Conservation (phyloP, 257 asterid species). For the Solanum ahanhuiri region DNA sequence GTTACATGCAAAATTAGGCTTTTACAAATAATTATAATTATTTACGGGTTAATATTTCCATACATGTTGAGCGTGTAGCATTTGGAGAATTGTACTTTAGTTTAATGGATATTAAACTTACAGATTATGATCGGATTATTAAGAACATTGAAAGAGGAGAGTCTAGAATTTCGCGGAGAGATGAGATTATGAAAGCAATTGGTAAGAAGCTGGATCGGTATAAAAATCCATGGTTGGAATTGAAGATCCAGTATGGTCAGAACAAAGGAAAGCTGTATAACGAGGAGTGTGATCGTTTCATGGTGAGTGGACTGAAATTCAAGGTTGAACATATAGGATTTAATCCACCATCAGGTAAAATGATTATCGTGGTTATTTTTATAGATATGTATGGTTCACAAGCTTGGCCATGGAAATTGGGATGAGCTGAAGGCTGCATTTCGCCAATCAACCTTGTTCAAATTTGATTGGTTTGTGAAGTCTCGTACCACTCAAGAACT, state of each 20-base stretch:
- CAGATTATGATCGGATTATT: slow-evolving; percentile 94
- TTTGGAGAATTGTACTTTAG: not conserved
- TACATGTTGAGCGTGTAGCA: not conserved
- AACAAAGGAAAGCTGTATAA: slow-evolving; percentile 97
- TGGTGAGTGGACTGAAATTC: slow-evolving; percentile 40
- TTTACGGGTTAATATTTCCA: not conserved
- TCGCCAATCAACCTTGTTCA: slow-evolving; percentile 87
- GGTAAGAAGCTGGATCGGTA: slow-evolving; percentile 94
- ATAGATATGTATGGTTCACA: slow-evolving; percentile 97
- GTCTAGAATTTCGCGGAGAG: slow-evolving; percentile 89
- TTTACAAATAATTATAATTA: not conserved
- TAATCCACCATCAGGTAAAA: not conserved
- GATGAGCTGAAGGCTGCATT: slow-evolving; percentile 96
- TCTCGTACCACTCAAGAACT: slow-evolving; percentile 97
- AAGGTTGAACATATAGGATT: not conserved
- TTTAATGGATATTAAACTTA: slow-evolving; percentile 3
- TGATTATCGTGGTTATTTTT: not conserved
- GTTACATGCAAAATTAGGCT: not conserved
- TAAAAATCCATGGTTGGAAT: slow-evolving; percentile 95
- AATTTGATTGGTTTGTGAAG: slow-evolving; percentile 98
- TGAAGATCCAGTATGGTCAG: slow-evolving; percentile 97
- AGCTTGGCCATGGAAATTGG: slow-evolving; percentile 99
- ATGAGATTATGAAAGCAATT: slow-evolving; percentile 97
- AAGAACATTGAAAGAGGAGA: slow-evolving; percentile 98
- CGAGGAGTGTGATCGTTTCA: slow-evolving; percentile 97